Percentiles rank a stretch among this genome's conserved stretches.
phyloP scores from a whole-genome alignment of 371 early-diverging fungal species.

The Mortierella sp. region DNA sequence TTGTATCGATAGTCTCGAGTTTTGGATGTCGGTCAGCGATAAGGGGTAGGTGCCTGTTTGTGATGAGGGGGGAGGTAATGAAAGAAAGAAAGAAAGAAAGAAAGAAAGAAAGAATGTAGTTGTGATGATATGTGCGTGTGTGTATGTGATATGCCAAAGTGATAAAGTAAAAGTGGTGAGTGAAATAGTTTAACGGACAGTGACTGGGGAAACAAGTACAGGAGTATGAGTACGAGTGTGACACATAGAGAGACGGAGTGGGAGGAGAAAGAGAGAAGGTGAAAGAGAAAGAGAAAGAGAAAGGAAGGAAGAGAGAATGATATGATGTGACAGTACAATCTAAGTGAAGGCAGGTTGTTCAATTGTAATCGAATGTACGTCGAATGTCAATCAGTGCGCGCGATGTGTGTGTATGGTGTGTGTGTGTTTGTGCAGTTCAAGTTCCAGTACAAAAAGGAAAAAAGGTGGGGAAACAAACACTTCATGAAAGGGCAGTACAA shows the following conservation, averaged over 20 bases:
- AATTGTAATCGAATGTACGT: neutral
- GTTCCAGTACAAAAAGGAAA: too few species aligned
- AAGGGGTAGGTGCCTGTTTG: conserved; percentile 8
- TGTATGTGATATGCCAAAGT: neutral
- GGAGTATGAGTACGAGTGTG: neutral
- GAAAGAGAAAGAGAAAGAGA: neutral
- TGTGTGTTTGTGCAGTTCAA: neutral
- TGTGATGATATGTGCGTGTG: too few species aligned
- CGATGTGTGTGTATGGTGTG: neutral
- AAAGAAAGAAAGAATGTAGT: too few species aligned
- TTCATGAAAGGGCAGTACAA: neutral
- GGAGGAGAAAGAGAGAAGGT: neutral
- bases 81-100: neutral
- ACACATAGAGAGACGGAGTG: neutral
- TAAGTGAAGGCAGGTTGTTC: neutral
- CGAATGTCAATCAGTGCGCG: conserved; percentile 7
- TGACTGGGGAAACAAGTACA: neutral
- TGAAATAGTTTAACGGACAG: neutral
- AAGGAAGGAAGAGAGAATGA: neutral
- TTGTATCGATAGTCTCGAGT: conserved; percentile 49
- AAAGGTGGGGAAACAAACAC: conserved; percentile 18
- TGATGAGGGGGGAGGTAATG: neutral
- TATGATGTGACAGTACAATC: neutral
- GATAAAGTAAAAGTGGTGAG: neutral
- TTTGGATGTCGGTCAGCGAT: conserved; percentile 36